Conservation (phyloP, 2,329 filamentous ascomycete species). For the Zasmidium cellare region DNA sequence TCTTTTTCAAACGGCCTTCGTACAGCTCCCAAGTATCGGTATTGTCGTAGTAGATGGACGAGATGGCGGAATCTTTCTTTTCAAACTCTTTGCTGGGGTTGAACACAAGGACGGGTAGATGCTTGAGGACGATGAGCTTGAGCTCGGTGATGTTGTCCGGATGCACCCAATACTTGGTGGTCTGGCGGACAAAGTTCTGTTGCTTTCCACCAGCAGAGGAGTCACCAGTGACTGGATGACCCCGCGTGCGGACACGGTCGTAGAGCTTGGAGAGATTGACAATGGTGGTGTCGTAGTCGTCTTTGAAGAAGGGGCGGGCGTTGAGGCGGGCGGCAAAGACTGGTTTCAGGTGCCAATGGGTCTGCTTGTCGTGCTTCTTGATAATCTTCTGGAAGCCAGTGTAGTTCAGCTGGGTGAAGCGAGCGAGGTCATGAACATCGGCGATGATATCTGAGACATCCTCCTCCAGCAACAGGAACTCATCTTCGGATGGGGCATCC, state of each 20-base stretch:
- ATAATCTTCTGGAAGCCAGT: constrained; percentile 99
- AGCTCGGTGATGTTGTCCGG: constrained; percentile 97
- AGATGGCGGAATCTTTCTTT: constrained; percentile 85
- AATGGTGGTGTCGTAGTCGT: constrained; percentile 96
- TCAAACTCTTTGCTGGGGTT: constrained; percentile 97
- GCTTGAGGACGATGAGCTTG: constrained; percentile 96
- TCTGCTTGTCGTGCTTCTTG: constrained; percentile 98
- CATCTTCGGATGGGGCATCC: constrained; percentile 72
- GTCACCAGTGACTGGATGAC: constrained; percentile 89
- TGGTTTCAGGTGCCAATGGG: constrained; percentile 86
- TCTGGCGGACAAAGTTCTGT: constrained; percentile 94
- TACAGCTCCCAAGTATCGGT: constrained; percentile 92
- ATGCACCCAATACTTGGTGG: constrained; percentile 99
- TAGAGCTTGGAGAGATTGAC: constrained; percentile 94
- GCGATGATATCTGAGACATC: constrained; percentile 97
- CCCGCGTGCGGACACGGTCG: constrained; percentile 88
- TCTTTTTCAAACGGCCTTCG: constrained; percentile 92
- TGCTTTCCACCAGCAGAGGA: constrained; percentile 86
- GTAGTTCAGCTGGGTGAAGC: constrained; percentile 98
- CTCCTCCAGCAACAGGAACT: constrained; percentile 91
- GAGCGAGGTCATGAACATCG: constrained; percentile 95
- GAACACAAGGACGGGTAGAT: constrained; percentile 94
- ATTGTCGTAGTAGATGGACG: constrained; percentile 98
- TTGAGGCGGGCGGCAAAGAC: constrained; percentile 95
- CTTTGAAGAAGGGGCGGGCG: constrained; percentile 97